Evolutionary conservation across 2,329 filamentous ascomycete genomes (phyloP).

Genomic region (Neospermospora avenae): DNA sequence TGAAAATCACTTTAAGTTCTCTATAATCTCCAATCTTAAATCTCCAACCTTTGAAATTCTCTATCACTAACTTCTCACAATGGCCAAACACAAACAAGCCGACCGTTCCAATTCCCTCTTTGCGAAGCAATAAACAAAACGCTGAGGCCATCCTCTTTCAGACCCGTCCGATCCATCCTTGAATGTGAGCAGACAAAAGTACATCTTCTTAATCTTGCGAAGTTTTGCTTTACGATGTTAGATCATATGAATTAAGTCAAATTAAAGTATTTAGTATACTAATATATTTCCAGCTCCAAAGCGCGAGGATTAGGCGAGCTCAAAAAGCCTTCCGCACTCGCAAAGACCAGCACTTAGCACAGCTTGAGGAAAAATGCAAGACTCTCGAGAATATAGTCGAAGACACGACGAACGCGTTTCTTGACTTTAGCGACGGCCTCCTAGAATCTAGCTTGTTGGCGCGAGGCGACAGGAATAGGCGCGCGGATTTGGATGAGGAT

Average conservation of each 20-base stretch:
- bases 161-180: not conserved
- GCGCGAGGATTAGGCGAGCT: slow-evolving; percentile 17
- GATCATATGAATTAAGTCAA: too few relatives aligned
- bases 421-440: slow-evolving; percentile 14
- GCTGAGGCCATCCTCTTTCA: slow-evolving; percentile 3
- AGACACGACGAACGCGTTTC: slow-evolving; percentile 18
- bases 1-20: too few relatives aligned
- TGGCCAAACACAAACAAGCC: too few relatives aligned
- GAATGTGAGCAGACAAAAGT: too few relatives aligned
- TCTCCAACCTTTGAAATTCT: too few relatives aligned
- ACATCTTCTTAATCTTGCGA: too few relatives aligned
- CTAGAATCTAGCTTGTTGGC: not conserved
- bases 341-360: slow-evolving; percentile 14
- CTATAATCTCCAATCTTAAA: too few relatives aligned
- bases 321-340: slow-evolving; percentile 16
- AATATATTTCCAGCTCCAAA: slow-evolving; percentile 7
- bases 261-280: too few relatives aligned
- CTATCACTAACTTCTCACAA: too few relatives aligned
- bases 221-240: too few relatives aligned
- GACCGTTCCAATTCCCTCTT: too few relatives aligned
- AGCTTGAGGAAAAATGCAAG: slow-evolving; percentile 9
- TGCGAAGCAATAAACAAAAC: not conserved
- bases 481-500: too few relatives aligned
- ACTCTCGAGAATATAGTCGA: slow-evolving; percentile 21
- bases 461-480: not conserved